A percentile compares a stretch with the other conserved stretches of the same genome.
Conservation (phyloP, 495 filamentous ascomycete genomes). For the Apiosordaria backusii region DNA sequence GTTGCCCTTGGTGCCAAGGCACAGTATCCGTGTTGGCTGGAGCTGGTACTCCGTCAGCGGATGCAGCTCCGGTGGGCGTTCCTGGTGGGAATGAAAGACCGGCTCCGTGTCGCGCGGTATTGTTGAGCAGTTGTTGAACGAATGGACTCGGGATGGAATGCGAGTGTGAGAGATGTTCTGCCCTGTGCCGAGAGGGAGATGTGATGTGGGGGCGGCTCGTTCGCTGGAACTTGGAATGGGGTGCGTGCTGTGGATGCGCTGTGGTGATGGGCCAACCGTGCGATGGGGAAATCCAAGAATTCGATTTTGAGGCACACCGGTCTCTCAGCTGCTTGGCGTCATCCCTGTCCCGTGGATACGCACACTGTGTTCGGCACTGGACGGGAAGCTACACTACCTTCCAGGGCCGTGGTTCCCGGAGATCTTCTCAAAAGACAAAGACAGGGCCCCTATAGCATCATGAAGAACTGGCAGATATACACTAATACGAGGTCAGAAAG, state of each 20-base stretch:
- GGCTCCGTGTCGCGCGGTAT: no score
- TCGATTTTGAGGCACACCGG: slow-evolving; percentile 8
- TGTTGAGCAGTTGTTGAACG: neutral
- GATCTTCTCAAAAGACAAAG: neutral
- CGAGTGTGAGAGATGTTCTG: neutral
- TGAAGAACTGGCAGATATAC: no score
- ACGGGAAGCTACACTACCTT: neutral
- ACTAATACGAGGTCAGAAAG: no score
- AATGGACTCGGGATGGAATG: neutral
- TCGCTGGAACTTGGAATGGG: neutral
- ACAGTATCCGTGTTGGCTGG: neutral
- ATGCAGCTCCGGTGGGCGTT: neutral
- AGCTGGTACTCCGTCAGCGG: neutral
- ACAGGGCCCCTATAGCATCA: no score
- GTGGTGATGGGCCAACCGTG: neutral
- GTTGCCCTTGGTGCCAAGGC: no score
- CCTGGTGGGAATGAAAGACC: no score
- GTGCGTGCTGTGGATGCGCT: neutral
- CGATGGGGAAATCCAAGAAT: slow-evolving; percentile 11
- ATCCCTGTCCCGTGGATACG: neutral
- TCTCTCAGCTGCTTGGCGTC: slow-evolving; percentile 7
- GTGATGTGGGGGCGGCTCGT: neutral
- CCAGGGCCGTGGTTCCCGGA: neutral
- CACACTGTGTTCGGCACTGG: neutral
- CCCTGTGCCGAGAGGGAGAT: neutral